Conservation (phyloP, 495 filamentous ascomycete genomes). For the Ascodesmis nigricans region DNA sequence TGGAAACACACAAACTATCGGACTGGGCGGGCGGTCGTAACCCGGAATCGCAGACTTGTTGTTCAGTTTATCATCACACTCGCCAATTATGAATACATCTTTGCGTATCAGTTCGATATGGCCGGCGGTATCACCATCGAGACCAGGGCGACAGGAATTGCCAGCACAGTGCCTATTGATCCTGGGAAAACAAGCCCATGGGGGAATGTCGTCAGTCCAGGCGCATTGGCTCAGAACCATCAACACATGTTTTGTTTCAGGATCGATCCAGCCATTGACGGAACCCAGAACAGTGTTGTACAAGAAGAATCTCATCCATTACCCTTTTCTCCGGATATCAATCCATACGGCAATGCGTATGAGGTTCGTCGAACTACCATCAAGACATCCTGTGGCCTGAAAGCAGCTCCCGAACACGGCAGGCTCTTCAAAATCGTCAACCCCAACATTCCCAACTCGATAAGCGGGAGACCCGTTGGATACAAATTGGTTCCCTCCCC, state of each 20-base stretch:
- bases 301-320: slow-evolving; percentile 28
- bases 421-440: slow-evolving; percentile 31
- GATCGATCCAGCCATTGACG: slow-evolving; percentile 34
- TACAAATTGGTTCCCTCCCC: slow-evolving; percentile 22
- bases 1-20: slow-evolving; percentile 51
- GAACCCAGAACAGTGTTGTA: slow-evolving; percentile 29
- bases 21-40: slow-evolving; percentile 35
- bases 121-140: slow-evolving; percentile 31
- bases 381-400: slow-evolving; percentile 25
- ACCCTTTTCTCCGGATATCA: slow-evolving; percentile 24
- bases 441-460: slow-evolving; percentile 25
- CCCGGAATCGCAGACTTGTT: slow-evolving; percentile 38
- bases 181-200: slow-evolving; percentile 28
- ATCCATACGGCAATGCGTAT: slow-evolving; percentile 30
- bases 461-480: slow-evolving; percentile 23
- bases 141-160: slow-evolving; percentile 28
- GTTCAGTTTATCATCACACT: slow-evolving; percentile 58
- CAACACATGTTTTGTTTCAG: slow-evolving; percentile 34
- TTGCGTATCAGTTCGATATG: slow-evolving; percentile 31
- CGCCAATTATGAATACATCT: slow-evolving; percentile 60
- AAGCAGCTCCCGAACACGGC: slow-evolving; percentile 28
- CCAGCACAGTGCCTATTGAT: slow-evolving; percentile 28
- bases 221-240: slow-evolving; percentile 31
- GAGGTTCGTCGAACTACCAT: slow-evolving; percentile 28
- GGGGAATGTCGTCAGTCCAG: slow-evolving; percentile 28